phyloP scores from a whole-genome alignment of 805 yeast genomes.

The Pichia occidentalis region DNA sequence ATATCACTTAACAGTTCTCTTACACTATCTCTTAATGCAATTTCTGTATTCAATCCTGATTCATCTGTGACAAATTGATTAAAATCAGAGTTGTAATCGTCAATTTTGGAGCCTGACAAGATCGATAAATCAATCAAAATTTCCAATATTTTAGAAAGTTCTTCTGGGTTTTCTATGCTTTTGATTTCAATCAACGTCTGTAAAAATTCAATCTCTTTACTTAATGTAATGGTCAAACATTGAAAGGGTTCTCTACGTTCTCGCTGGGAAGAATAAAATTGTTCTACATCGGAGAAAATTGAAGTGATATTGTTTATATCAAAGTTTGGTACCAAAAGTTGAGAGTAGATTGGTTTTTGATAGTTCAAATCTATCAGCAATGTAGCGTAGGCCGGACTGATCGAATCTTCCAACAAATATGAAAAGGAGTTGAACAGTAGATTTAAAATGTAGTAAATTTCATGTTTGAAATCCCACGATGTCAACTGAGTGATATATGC shows the following conservation, averaged over 20 bases:
- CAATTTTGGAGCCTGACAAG: constrained; percentile 37
- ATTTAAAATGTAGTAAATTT: constrained; percentile 26
- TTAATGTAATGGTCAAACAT: constrained; percentile 19
- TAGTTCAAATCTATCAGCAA: constrained; percentile 18
- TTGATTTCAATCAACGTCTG: constrained; percentile 23
- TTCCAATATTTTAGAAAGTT: constrained; percentile 19
- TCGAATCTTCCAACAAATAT: constrained; percentile 14
- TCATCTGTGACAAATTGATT: constrained; percentile 69
- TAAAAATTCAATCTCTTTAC: constrained; percentile 29
- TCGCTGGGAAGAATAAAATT: constrained; percentile 18
- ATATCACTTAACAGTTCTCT: constrained; percentile 50
- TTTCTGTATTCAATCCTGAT: constrained; percentile 55
- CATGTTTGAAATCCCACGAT: constrained; percentile 23
- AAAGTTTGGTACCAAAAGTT: constrained; percentile 10
- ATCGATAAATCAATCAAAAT: constrained; percentile 34
- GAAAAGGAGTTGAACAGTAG: constrained; percentile 23
- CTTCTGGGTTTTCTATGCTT: constrained; percentile 13
- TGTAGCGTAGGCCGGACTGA: constrained; percentile 13
- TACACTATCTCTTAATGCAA: constrained; percentile 53
- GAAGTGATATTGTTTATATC: neutral
- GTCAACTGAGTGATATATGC: constrained; percentile 12
- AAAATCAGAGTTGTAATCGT: constrained; percentile 52
- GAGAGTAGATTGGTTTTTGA: constrained; percentile 17
- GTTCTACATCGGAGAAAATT: constrained; percentile 19
- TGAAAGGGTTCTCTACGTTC: constrained; percentile 21